A percentile compares a stretch with the other conserved stretches of the same genome.
phyloP scores from a whole-genome alignment of 2,329 filamentous ascomycete genomes.

The Fusarium sp. region DNA sequence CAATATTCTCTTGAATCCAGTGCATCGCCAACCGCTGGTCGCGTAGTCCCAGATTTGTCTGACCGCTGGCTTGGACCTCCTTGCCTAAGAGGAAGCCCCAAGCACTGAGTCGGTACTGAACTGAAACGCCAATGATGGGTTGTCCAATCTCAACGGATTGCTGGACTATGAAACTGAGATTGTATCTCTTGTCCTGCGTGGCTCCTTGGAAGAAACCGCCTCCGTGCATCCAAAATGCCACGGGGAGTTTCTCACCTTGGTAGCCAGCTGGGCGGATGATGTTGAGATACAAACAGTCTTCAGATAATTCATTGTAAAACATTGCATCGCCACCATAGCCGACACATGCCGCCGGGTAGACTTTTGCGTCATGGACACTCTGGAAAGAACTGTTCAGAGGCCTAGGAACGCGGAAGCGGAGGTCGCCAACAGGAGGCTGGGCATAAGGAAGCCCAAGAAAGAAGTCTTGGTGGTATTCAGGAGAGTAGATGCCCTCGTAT shows the following conservation, averaged over 20 bases:
- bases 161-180: slow-evolving; percentile 69
- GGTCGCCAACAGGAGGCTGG: slow-evolving; percentile 61
- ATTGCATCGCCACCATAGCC: slow-evolving; percentile 20
- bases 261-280: slow-evolving; percentile 29
- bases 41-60: slow-evolving; percentile 63
- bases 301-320: not conserved
- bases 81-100: slow-evolving; percentile 63
- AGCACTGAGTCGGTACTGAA: slow-evolving; percentile 43
- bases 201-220: slow-evolving; percentile 59
- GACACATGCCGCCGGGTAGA: slow-evolving; percentile 31
- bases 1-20: slow-evolving; percentile 65
- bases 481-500: slow-evolving; percentile 58
- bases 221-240: slow-evolving; percentile 47
- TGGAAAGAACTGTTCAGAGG: slow-evolving; percentile 61
- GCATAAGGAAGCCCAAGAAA: slow-evolving; percentile 70
- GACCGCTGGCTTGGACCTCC: slow-evolving; percentile 56
- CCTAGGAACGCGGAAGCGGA: slow-evolving; percentile 64
- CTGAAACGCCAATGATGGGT: slow-evolving; percentile 36
- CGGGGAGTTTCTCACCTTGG: slow-evolving; percentile 28
- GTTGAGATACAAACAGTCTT: slow-evolving; percentile 40
- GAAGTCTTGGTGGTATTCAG: slow-evolving; percentile 61
- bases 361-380: slow-evolving; percentile 56
- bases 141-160: slow-evolving; percentile 56
- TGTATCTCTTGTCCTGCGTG: slow-evolving; percentile 65
- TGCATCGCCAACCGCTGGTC: slow-evolving; percentile 63